phyloP scores from a whole-genome alignment of 305 asterid species.

The Solanum hybrid region DNA sequence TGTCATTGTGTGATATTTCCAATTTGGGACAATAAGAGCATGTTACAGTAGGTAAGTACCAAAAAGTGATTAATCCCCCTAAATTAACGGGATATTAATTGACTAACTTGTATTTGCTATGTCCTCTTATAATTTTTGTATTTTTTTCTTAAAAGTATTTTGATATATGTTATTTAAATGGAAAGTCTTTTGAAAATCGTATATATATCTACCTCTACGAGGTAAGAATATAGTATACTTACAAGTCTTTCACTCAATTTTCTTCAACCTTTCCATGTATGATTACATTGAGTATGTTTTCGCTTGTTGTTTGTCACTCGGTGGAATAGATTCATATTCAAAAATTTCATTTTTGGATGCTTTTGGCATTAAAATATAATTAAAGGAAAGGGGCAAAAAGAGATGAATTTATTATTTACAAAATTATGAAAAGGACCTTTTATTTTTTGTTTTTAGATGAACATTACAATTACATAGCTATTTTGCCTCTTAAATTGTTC shows the following conservation, averaged over 20 bases:
- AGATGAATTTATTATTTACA: background rate
- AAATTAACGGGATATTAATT: background rate
- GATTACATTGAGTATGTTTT: background rate
- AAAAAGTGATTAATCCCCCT: background rate
- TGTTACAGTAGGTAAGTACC: background rate
- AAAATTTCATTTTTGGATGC: background rate
- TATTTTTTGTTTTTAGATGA: background rate
- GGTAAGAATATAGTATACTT: background rate
- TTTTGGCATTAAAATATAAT: background rate
- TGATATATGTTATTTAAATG: background rate
- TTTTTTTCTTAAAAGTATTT: background rate
- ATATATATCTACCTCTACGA: background rate
- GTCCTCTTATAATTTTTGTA: background rate
- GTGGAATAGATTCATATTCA: background rate
- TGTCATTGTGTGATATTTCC: background rate
- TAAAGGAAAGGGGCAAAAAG: background rate
- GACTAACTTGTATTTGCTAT: background rate
- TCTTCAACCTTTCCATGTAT: rapidly evolving
- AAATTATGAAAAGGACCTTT: background rate
- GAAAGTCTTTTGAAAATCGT: background rate
- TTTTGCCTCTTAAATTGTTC: conserved; percentile 1
- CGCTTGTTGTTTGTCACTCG: background rate
- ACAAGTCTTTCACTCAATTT: background rate
- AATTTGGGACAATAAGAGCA: background rate
- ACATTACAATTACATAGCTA: background rate